Conservation (phyloP, 2,329 filamentous ascomycete species). For the Epichloe glyceriae region DNA sequence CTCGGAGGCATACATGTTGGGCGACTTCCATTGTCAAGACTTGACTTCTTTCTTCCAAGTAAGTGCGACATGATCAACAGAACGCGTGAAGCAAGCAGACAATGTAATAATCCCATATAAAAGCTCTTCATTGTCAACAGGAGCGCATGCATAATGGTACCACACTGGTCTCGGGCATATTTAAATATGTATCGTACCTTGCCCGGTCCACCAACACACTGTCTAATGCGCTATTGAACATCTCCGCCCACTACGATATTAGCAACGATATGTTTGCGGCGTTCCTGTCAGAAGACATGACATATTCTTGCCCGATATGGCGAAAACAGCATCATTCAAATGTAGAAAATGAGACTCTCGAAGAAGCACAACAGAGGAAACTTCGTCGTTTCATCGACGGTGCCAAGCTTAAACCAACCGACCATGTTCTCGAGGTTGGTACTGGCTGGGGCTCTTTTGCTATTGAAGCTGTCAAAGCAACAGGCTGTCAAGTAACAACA, state of each 20-base stretch:
- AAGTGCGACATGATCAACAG: conserved; percentile 9
- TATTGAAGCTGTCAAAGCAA: conserved; percentile 52
- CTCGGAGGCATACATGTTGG: conserved; percentile 60
- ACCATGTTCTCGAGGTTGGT: conserved; percentile 63
- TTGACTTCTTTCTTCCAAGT: conserved; percentile 57
- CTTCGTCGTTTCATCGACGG: conserved; percentile 52
- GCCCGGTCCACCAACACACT: conserved; percentile 45
- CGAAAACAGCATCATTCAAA: background rate
- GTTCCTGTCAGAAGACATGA: conserved; percentile 64
- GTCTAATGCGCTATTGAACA: conserved; percentile 48
- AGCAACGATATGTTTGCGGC: conserved; percentile 65
- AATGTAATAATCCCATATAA: background rate
- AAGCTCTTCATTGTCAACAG: conserved; percentile 60
- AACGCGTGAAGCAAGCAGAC: background rate
- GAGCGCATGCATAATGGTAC: conserved; percentile 49
- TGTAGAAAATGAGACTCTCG: conserved; percentile 37
- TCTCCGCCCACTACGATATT: conserved; percentile 63
- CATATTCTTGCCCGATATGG: conserved; percentile 62
- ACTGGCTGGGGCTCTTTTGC: conserved; percentile 67
- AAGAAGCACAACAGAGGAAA: conserved; percentile 56
- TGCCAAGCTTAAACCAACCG: conserved; percentile 46
- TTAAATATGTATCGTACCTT: conserved; percentile 42
- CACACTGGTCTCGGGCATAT: conserved; percentile 47
- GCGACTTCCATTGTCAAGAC: conserved; percentile 54
- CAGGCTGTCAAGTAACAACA: conserved; percentile 55